These are phyloP conservation scores for Vitis hybrid DNA, from an alignment of 177 flowering plant genomes.

Conservation along the genomic window DNA sequence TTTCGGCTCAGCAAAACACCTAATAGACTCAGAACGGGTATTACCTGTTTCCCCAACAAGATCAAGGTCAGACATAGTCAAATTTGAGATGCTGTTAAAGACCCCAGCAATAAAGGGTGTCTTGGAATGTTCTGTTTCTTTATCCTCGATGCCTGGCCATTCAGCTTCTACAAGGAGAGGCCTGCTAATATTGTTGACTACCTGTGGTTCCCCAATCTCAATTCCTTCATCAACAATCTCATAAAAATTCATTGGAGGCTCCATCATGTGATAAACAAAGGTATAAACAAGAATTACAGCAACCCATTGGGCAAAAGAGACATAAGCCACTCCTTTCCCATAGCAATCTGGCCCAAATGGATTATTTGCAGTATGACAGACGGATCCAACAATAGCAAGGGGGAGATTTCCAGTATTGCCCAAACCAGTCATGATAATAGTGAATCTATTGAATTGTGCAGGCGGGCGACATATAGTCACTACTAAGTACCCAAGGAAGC, in stretches of 20 bases:
- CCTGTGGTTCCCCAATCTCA: conserved; percentile 40
- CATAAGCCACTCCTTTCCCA: conserved; percentile 71
- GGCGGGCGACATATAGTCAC: conserved; percentile 81
- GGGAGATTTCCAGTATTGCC: conserved; percentile 94
- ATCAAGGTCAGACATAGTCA: conserved; percentile 56
- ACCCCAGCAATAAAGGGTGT: conserved; percentile 72
- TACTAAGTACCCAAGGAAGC: conserved; percentile 66
- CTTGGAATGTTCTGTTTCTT: conserved; percentile 74
- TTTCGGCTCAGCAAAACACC: conserved; percentile 79
- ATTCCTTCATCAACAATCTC: conserved; percentile 61
- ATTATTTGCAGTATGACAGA: conserved; percentile 62
- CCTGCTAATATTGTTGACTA: conserved; percentile 47
- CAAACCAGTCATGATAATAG: conserved; percentile 81
- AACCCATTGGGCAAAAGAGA: conserved; percentile 90
- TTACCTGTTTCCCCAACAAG: conserved; percentile 25
- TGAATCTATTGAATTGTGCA: conserved; percentile 62
- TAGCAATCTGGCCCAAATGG: conserved; percentile 77
- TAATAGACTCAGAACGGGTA: conserved; percentile 47
- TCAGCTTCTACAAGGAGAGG: conserved; percentile 94
- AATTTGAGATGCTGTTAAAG: conserved; percentile 47
- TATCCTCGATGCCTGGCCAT: conserved; percentile 95
- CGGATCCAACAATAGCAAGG: conserved; percentile 73
- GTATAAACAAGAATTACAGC: conserved; percentile 84
- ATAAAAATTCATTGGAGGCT: conserved; percentile 79
- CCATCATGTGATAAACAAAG: conserved; percentile 96